Conservation (phyloP, 148 eudicot species). For the Vaccinium corymbosum region DNA sequence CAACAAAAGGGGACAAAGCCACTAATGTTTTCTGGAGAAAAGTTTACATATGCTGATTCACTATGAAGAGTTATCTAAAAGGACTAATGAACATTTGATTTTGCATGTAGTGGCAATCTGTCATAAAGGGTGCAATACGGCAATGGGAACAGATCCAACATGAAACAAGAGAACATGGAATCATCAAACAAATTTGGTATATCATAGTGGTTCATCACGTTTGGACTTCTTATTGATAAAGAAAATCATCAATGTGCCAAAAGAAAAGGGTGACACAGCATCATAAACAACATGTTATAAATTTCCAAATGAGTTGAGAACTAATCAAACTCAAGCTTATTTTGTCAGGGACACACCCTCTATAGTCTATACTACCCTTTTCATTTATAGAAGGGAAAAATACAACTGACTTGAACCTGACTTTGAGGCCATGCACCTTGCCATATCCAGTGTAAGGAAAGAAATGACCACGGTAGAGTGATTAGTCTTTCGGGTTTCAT, state of each 20-base stretch:
- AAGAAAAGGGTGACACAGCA: neutral
- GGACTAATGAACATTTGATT: neutral
- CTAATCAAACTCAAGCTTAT: neutral
- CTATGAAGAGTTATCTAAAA: neutral
- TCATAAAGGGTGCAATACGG: neutral
- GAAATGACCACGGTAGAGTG: neutral
- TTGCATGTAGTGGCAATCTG: neutral
- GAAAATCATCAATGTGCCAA: neutral
- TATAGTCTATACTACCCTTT: neutral
- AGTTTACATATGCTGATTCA: too few species aligned
- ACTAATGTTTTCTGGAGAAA: too few species aligned
- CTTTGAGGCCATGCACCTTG: neutral
- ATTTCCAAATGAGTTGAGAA: neutral
- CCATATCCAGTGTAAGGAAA: neutral
- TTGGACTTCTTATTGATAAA: neutral
- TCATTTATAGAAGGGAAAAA: neutral
- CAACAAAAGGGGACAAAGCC: neutral
- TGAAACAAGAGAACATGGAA: neutral
- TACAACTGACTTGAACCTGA: neutral
- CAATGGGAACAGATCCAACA: neutral
- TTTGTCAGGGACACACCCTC: neutral
- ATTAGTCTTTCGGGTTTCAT: neutral
- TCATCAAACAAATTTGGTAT: neutral
- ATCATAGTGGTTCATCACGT: neutral
- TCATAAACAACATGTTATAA: neutral